phyloP scores from a whole-genome alignment of 2,329 filamentous ascomycete species.

The Aspergillus luchuensis region DNA sequence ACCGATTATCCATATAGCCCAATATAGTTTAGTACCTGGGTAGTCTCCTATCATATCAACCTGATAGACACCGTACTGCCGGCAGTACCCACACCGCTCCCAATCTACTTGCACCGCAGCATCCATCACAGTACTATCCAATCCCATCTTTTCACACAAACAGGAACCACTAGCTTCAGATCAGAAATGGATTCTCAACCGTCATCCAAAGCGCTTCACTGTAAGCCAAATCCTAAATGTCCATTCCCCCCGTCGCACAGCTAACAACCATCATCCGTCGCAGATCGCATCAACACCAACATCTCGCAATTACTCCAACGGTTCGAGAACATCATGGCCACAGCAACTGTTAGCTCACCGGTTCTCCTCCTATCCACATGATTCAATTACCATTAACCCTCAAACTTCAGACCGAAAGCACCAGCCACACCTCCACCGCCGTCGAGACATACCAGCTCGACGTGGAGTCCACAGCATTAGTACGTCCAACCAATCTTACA shows the following conservation, averaged over 20 bases:
- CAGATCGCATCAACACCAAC: constrained; percentile 49
- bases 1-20: not conserved
- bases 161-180: not conserved
- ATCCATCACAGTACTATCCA: not conserved
- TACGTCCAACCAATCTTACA: constrained; percentile 31
- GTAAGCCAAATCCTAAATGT: constrained; percentile 3
- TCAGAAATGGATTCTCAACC: constrained; percentile 38
- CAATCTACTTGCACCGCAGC: constrained; percentile 17
- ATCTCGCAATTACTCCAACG: constrained; percentile 53
- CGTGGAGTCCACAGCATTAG: constrained; percentile 61
- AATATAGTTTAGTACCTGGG: not conserved
- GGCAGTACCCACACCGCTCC: constrained; percentile 20
- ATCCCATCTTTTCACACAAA: not conserved
- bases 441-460: constrained; percentile 61
- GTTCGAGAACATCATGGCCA: constrained; percentile 59
- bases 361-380: no score
- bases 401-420: constrained; percentile 47
- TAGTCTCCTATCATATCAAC: not conserved
- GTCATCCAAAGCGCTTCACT: constrained; percentile 21
- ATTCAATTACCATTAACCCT: no score
- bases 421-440: constrained; percentile 58
- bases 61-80: constrained; percentile 7
- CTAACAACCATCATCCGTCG: not conserved
- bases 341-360: constrained; percentile 48
- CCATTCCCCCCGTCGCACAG: not conserved